Percentiles rank a stretch among this genome's conserved stretches.
Conservation (phyloP, 495 filamentous ascomycete genomes). For the Hypoxylon intermedium region DNA sequence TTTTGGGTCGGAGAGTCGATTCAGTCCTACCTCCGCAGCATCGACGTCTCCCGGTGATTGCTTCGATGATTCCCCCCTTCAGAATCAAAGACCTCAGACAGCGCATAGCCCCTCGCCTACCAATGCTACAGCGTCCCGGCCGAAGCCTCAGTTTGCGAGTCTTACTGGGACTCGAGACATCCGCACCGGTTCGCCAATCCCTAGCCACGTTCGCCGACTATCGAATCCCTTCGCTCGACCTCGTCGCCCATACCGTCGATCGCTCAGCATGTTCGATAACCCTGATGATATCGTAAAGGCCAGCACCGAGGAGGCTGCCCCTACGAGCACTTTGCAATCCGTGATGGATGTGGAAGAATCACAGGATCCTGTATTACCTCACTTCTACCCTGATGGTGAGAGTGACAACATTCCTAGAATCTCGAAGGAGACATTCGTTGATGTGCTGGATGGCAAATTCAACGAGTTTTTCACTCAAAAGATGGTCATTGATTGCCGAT, state of each 20-base stretch:
- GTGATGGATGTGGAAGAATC: constrained; percentile 76
- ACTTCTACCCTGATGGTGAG: constrained; percentile 81
- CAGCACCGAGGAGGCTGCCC: constrained; percentile 62
- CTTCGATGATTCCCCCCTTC: constrained; percentile 79
- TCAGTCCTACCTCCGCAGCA: constrained; percentile 53
- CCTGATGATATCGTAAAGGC: constrained; percentile 83
- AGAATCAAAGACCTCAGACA: constrained; percentile 66
- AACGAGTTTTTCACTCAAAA: constrained; percentile 74
- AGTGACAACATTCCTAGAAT: constrained; percentile 89
- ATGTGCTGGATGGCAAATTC: constrained; percentile 87
- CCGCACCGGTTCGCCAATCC: constrained; percentile 75
- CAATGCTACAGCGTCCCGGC: constrained; percentile 60
- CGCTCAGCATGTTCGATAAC: constrained; percentile 96
- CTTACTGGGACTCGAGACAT: constrained; percentile 52
- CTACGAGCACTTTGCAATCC: constrained; percentile 63
- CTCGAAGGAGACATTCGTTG: constrained; percentile 74
- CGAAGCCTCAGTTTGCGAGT: constrained; percentile 65
- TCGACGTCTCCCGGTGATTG: constrained; percentile 76
- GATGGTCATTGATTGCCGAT: constrained; percentile 92
- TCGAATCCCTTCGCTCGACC: constrained; percentile 77
- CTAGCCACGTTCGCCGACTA: constrained; percentile 70
- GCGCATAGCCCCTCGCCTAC: constrained; percentile 61
- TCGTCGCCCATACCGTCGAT: constrained; percentile 86
- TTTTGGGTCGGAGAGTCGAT: constrained; percentile 68
- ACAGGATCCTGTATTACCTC: constrained; percentile 77